Evolutionary conservation across 192 early-diverging fungal species (phyloP), one percentile per base, ranked within the genome.

Genomic region (Rhizoclosmatium globosum): DNA sequence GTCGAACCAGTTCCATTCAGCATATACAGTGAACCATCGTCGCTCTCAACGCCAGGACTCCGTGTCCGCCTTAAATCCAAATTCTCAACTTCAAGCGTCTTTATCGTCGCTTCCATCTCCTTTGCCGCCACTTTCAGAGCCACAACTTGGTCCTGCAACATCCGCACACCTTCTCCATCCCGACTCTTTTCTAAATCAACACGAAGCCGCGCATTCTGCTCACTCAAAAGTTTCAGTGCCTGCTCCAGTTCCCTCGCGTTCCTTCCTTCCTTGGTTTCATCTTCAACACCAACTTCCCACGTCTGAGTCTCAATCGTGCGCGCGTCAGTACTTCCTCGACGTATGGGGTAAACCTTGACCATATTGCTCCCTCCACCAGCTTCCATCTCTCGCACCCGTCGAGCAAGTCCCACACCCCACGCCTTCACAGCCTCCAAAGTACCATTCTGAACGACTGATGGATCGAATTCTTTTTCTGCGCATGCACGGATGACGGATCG

Each of bases 291-390:
- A 7, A 39, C 60, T 23, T 62, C 60, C 60, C 60, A 62, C 9
- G 60, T 62, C 21, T 62, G 60, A 7, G 60, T 62, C 23, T 62
- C 60, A 62, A 62, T 62, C 60, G 21, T 62, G 0, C 60, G 21
- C 4, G 6, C 23, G 0, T 62, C 60, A 21, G 21, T 21, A 23
- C 9, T 62, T 39, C 60, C 6, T 1, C 23, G 7, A 7, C 60
- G 60, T 31, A 31, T 31, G n/a, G 31, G 31, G 31, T 31, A 31
- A 31, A 53, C 50, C 50, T 53, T 17, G 0, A 53, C 17, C 0
- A 0, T 0, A 17, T 17, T 53, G 6, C 17, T 7, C 9, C 50
- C 17, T 53, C 50, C 50, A 7, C 9, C 17, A 13, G 50, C 9
- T 39, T 62, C 60, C 15, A 62, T 19, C 21, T 62, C 60, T 21